Evolutionary conservation across 164 flowering plant species (phyloP).

Genomic region (Piper betle): DNA sequence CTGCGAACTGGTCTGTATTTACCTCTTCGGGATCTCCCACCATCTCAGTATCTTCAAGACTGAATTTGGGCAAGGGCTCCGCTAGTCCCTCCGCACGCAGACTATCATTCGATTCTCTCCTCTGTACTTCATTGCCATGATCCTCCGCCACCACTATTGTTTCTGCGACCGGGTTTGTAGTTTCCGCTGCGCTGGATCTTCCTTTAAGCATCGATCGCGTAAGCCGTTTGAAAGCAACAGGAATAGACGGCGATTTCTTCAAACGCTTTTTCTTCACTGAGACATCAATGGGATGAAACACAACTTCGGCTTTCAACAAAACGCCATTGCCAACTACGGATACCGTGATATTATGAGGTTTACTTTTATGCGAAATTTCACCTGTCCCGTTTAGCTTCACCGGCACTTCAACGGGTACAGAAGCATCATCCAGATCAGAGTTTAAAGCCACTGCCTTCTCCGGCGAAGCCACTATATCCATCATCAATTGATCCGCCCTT

Average conservation of each 20-base stretch:
- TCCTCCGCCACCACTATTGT: too few relatives aligned
- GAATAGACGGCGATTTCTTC: not conserved
- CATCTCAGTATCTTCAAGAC: constrained; percentile 11
- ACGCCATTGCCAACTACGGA: not conserved
- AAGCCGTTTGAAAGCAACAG: not conserved
- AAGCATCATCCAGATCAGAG: not conserved
- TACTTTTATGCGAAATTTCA: too few relatives aligned
- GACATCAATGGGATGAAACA: not conserved
- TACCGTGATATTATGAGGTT: not conserved
- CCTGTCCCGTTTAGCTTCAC: not conserved
- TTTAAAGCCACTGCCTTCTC: not conserved
- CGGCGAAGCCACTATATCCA: not conserved
- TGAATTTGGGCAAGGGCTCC: not conserved
- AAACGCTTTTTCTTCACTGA: not conserved
- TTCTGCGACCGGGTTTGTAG: not conserved
- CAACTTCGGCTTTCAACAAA: not conserved
- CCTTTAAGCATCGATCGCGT: not conserved
- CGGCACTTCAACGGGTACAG: not conserved
- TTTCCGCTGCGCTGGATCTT: not conserved
- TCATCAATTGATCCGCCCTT: not conserved
- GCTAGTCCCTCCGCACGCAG: not conserved
- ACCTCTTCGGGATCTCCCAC: not conserved
- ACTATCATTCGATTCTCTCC: not conserved
- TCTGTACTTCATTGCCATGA: not conserved
- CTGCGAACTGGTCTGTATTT: not conserved